Evolutionary conservation across 768 basidiomycete genomes (phyloP).

Genomic region (Tricholoma flavovirens): DNA sequence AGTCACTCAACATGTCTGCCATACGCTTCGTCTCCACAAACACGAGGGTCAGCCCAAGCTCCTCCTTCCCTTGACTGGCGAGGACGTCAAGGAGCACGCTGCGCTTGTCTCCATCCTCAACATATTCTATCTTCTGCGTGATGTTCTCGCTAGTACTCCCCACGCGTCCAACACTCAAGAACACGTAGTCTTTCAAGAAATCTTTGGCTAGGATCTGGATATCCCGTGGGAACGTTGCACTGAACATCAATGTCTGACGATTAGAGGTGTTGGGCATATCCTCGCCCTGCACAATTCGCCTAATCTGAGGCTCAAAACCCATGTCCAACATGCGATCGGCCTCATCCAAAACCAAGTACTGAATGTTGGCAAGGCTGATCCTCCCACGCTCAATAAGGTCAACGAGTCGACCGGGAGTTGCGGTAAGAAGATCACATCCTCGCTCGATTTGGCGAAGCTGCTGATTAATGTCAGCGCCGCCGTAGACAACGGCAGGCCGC

Average conservation of each 20-base stretch:
- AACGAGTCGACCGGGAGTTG: constrained; percentile 96
- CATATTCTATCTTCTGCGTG: constrained; percentile 97
- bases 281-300: constrained; percentile 94
- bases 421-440: constrained; percentile 94
- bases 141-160: constrained; percentile 99
- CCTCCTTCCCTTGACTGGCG: constrained; percentile 61
- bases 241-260: constrained; percentile 99
- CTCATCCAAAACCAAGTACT: constrained; percentile 97
- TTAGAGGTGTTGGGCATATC: constrained; percentile 94
- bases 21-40: constrained; percentile 99
- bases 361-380: constrained; percentile 93
- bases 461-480: constrained; percentile 95
- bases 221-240: constrained; percentile 97
- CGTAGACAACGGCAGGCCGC: constrained; percentile 97
- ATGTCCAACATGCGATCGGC: constrained; percentile 99
- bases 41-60: constrained; percentile 78
- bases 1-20: constrained; percentile 98
- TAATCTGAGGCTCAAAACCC: constrained; percentile 99
- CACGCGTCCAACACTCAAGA: constrained; percentile 97
- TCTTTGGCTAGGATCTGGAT: constrained; percentile 96
- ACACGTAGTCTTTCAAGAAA: constrained; percentile 98
- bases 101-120: constrained; percentile 95
- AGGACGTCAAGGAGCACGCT: constrained; percentile 94
- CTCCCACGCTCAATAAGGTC: constrained; percentile 97
- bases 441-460: constrained; percentile 93